Base-by-base conservation (phyloP, 73 alveolate species). In the Stentor coeruleus region DNA sequence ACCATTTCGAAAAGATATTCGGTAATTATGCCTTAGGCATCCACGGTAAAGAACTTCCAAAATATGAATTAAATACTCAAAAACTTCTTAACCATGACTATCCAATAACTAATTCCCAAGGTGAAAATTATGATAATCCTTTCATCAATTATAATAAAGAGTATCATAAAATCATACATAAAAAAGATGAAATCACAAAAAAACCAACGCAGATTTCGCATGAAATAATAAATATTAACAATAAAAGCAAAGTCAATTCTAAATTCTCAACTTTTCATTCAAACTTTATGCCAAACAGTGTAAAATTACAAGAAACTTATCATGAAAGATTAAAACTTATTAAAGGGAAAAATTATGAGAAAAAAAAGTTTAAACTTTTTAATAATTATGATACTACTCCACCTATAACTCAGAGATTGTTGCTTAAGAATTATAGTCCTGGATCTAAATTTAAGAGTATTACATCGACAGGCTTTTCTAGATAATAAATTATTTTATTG, bases 381-480 rank as follows among this genome's bases (percentile, higher is more conserved):
- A 20, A 6, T 49, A 49, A 11, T 49, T 11, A 49, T 49, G 66
- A 49, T 11, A 6, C 20, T 11, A 49, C 66, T 49, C 66, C 66
- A 49, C 66, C 66, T 6, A 49, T 49, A 49, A 49, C 66, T 49
- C 66, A 49, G 66, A 49, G 66, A 20, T 20, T 49, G 6, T 11
- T 49, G 66, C 66, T 49, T 49, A 49, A 49, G 20, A 11, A 6
- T 11, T 11, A 20, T 49, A 49, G 66, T 49, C 66, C 66, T 6
- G 28, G 20, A 6, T 49, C 66, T 6, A 49, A 49, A 49, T 49
- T 11, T 49, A 49, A 49, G 20, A 49, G 66, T 20, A 49, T 49
- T 49, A 49, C 66, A 49, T 49, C 66, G 6, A 49, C 66, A 49
- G 66, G 66, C 66, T 49, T 49, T 49, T n/a, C n/a, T n/a, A n/a